A percentile compares a stretch with the other conserved stretches of the same genome.
Conservation (phyloP, 345 rosid genomes). For the Citrus inodora region DNA sequence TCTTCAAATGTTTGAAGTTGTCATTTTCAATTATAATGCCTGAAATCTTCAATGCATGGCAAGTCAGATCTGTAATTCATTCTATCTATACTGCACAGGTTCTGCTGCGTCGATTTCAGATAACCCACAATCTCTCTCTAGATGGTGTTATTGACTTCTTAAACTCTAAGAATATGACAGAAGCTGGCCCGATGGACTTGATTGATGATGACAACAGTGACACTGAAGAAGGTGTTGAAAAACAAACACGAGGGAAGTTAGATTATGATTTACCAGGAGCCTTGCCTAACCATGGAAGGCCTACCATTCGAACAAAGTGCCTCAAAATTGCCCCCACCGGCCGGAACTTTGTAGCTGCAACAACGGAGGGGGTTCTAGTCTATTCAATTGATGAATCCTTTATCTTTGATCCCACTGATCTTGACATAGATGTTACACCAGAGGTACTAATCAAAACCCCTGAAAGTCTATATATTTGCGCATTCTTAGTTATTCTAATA, state of each 20-base stretch:
- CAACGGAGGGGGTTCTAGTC: slow-evolving; percentile 94
- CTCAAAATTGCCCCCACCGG: slow-evolving; percentile 95
- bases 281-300: slow-evolving; percentile 75
- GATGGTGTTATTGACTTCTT: slow-evolving; percentile 96
- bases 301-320: slow-evolving; percentile 72
- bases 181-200: slow-evolving; percentile 90
- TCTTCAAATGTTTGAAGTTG: neutral
- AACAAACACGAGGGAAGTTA: slow-evolving; percentile 66
- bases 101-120: slow-evolving; percentile 76
- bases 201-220: slow-evolving; percentile 84
- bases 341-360: slow-evolving; percentile 84
- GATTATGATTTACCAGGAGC: slow-evolving; percentile 91
- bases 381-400: slow-evolving; percentile 87
- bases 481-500: neutral
- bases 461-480: neutral
- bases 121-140: slow-evolving; percentile 75
- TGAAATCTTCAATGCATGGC: neutral
- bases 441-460: slow-evolving; percentile 47
- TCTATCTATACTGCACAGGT: slow-evolving; percentile 42
- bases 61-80: neutral
- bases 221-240: slow-evolving; percentile 78
- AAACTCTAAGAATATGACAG: slow-evolving; percentile 94
- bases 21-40: neutral
- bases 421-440: slow-evolving; percentile 94
- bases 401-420: slow-evolving; percentile 96